These are phyloP conservation scores for Picea sitchensis DNA, from an alignment of 75 land plant species.

Conservation along the genomic window DNA sequence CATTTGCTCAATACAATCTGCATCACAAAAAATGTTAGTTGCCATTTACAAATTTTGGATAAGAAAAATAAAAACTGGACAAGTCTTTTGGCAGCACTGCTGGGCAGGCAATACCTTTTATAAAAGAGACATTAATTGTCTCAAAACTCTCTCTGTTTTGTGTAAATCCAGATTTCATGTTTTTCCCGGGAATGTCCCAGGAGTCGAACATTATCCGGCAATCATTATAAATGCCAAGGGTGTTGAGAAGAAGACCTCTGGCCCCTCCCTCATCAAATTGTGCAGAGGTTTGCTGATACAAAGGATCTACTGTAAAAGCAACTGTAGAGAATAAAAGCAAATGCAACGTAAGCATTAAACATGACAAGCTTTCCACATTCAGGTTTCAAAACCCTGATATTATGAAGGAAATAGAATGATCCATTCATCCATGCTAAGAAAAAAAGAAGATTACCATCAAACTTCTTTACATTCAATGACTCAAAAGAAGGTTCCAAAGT, in stretches of 20 bases:
- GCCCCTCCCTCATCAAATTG: slow-evolving; percentile 99
- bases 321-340: slow-evolving; percentile 45
- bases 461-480: slow-evolving; percentile 85
- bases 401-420: background rate
- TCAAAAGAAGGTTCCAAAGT: slow-evolving; percentile 92
- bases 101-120: slow-evolving; percentile 77
- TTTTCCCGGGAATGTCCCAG: slow-evolving; percentile 69
- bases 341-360: background rate
- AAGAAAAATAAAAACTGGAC: slow-evolving; percentile 78
- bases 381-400: background rate
- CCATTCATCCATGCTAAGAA: background rate
- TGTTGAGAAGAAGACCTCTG: slow-evolving; percentile 86
- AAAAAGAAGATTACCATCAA: slow-evolving; percentile 66
- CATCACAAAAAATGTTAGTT: background rate
- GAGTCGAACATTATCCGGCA: slow-evolving; percentile 94
- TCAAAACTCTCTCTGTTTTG: slow-evolving; percentile 28
- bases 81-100: slow-evolving; percentile 96
- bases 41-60: slow-evolving; percentile 53
- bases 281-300: slow-evolving; percentile 96
- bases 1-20: slow-evolving; percentile 75
- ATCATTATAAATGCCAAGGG: slow-evolving; percentile 75
- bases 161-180: slow-evolving; percentile 15
- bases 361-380: background rate
- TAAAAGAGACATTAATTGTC: slow-evolving; percentile 69
- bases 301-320: slow-evolving; percentile 93